Evolutionary conservation across 208 protist species (phyloP).

Genomic region (Leishmania mexicana): DNA sequence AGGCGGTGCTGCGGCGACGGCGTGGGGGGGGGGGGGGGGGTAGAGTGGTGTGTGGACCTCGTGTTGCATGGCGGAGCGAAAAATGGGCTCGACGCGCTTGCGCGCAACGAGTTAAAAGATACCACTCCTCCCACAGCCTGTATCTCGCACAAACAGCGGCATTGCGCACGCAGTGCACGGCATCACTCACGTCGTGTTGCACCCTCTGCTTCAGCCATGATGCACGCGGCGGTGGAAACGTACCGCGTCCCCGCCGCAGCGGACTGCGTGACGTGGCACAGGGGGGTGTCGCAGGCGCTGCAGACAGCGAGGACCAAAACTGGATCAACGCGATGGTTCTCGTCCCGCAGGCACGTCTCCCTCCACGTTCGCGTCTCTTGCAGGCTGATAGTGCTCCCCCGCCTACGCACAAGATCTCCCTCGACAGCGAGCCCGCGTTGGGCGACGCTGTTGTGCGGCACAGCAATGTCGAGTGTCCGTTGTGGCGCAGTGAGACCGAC

Average conservation of each 20-base stretch:
- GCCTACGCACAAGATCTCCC: slow-evolving; percentile 45
- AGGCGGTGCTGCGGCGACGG: neutral
- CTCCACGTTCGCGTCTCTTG: slow-evolving; percentile 47
- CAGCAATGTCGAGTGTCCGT: slow-evolving; percentile 1
- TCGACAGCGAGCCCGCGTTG: slow-evolving; percentile 55
- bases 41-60: neutral
- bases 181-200: neutral
- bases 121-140: neutral
- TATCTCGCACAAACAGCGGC: neutral
- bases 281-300: slow-evolving; percentile 33
- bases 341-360: slow-evolving; percentile 65
- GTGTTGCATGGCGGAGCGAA: neutral
- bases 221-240: slow-evolving; percentile 20
- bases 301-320: slow-evolving; percentile 54
- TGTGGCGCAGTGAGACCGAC: neutral
- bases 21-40: no score
- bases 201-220: slow-evolving; percentile 1
- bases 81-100: neutral
- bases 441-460: slow-evolving; percentile 15
- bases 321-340: slow-evolving; percentile 58
- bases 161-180: neutral
- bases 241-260: slow-evolving; percentile 15
- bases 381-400: slow-evolving; percentile 15
- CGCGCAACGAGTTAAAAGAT: neutral
- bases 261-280: slow-evolving; percentile 58